Evolutionary conservation across 495 filamentous ascomycete species (phyloP), one percentile per base, ranked within the genome.

Genomic region (Aspergillus steynii): DNA sequence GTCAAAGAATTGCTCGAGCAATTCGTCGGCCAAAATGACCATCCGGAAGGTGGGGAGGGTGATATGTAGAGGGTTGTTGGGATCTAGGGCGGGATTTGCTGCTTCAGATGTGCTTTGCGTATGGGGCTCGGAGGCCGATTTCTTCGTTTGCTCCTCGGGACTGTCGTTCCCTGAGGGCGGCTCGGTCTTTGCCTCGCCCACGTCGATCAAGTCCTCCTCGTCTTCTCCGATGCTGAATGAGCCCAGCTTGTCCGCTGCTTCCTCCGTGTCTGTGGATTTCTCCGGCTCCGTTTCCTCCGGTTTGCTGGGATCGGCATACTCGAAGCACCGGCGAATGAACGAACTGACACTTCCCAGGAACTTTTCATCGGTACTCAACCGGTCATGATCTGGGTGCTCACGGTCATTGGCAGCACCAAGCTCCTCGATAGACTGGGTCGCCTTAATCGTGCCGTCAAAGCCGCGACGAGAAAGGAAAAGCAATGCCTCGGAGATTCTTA

Each of bases 1-100:
- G 74, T 99, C 95, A 72, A 99, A 99, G 75, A 99, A 99, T 65
- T 92, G 88, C 68, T 99, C 94, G 12, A 99, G 86, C 3, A 94
- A 82, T 68, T 99, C 95, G 71, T 99, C 95, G 59, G 95, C 95
- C 26, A 99, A 85, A 50, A 99, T 88, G 28, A 99, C 92, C 95
- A 99, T 99, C 65, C 95, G 89, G 83, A 99, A 99, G 26, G 95
- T 99, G 0, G 96, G 96, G 8, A 99, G 86, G 7, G 96, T 98
- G 69, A 99, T 97, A 72, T 96, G 89, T 0, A 99, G 83, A 0
- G 95, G 95, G 59, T 95, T 93, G 49, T 89, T 85, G 0, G 95
- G 95, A 71, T 99, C 92, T 5, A 99, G 86, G 28, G 95, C 95
- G 15, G 87, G 83, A 68, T 99, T 99, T 29, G 93, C 92, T 26